Conservation (phyloP, 2,329 filamentous ascomycete species). For the Fusarium newnesense region DNA sequence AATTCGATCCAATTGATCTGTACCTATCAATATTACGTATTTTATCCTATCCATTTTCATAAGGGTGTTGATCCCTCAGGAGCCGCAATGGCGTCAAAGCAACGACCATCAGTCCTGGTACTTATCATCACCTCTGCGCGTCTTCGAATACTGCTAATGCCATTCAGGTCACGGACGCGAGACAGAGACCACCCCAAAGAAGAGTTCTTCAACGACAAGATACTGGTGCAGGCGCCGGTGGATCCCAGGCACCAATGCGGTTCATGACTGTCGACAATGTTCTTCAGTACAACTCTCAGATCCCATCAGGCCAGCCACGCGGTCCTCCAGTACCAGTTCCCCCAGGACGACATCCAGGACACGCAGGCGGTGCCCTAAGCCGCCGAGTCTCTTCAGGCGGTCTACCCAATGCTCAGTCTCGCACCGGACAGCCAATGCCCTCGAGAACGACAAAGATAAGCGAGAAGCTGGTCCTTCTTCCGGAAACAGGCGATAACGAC, state of each 20-base stretch:
- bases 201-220: constrained; percentile 49
- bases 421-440: constrained; percentile 72
- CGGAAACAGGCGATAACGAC: constrained; percentile 77
- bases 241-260: constrained; percentile 65
- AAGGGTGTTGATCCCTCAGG: background rate
- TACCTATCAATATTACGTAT: background rate
- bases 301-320: constrained; percentile 92
- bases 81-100: constrained; percentile 59
- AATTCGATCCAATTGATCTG: background rate
- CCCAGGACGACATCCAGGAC: constrained; percentile 34
- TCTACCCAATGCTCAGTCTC: constrained; percentile 53
- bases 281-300: constrained; percentile 91
- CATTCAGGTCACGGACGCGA: constrained; percentile 52
- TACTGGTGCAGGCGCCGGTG: constrained; percentile 44
- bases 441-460: constrained; percentile 92
- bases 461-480: constrained; percentile 94
- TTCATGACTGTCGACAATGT: constrained; percentile 95
- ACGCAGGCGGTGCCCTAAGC: constrained; percentile 20
- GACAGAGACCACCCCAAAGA: constrained; percentile 50
- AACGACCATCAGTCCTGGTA: constrained; percentile 69
- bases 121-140: constrained; percentile 35
- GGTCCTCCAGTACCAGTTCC: constrained; percentile 67
- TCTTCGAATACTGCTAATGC: constrained; percentile 27
- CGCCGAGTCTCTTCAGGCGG: constrained; percentile 51
- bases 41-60: background rate